Evolutionary conservation across 2,329 filamentous ascomycete genomes (phyloP).

Genomic region (Botrytis sinoallii): DNA sequence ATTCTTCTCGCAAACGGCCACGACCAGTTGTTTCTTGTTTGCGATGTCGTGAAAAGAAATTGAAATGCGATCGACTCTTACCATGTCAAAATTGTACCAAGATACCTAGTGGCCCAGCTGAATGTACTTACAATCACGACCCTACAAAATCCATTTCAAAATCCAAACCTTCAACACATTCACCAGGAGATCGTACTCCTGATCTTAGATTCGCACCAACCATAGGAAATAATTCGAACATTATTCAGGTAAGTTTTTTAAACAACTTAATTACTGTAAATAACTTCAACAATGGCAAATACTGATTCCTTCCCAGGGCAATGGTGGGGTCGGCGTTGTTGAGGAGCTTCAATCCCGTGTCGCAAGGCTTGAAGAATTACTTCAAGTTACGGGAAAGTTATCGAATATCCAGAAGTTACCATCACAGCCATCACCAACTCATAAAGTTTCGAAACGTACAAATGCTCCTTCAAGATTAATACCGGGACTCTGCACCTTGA

Average conservation of each 20-base stretch:
- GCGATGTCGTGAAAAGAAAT: conserved; percentile 61
- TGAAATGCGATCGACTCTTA: conserved; percentile 56
- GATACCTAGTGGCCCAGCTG: conserved; percentile 8
- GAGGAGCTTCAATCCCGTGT: conserved; percentile 18
- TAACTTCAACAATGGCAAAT: neutral
- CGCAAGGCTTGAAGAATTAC: conserved; percentile 16
- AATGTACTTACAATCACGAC: conserved; percentile 23
- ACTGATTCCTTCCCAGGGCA: neutral
- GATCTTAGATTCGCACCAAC: neutral
- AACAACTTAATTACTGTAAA: neutral
- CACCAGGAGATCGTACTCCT: conserved; percentile 2
- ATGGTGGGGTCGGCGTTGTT: conserved; percentile 3
- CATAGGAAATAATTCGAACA: neutral
- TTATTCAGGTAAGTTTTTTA: neutral
- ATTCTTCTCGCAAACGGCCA: conserved; percentile 25
- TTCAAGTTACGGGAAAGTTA: conserved; percentile 10
- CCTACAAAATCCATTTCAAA: neutral
- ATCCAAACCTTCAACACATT: conserved; percentile 2
- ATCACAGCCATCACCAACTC: neutral
- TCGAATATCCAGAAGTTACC: neutral
- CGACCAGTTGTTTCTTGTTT: conserved; percentile 49
- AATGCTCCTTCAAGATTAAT: neutral
- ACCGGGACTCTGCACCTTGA: conserved; percentile 5
- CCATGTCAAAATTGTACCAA: conserved; percentile 52
- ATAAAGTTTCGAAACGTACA: neutral